Base-by-base conservation (phyloP, 1,284 basidiomycete species). In the Apiotrichum gamsii region DNA sequence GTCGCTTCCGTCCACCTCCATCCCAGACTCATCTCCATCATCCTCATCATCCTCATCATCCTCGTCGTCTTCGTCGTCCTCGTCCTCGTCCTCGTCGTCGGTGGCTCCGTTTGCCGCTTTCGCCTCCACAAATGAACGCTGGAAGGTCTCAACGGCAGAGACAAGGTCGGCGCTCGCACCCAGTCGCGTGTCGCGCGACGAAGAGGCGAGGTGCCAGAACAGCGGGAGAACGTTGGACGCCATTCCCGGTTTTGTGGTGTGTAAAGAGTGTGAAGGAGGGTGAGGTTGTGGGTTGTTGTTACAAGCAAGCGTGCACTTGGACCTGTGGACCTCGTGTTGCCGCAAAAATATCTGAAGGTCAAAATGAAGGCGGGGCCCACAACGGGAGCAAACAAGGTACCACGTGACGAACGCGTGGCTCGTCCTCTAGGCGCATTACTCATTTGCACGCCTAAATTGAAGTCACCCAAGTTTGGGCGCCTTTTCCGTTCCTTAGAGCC, bases 151-250 rank as follows among this genome's bases (percentile, higher is more conserved):
- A 51, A 96, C 80, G 15, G 87, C 77, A 21, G 75, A 74, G 51
- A 96, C 74, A 30, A 97, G 83, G 66, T 90, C 85, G 33, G 86
- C 82, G 0, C 91, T 93, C 8, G 93, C 87, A 60, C 84, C 81
- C 28, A 96, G 65, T 5, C 93, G 82, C 49, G 87, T 84, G 47
- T 83, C 81, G 69, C 82, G 87, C 30, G 80, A 82, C 4, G 81
- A 76, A 3, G 87, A 89, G n/a, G 91, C 90, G 39, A 96, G 77
- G 69, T 90, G 78, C 91, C 91, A 96, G 78, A 91, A 96, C 39
- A 95, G 80, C 30, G 88, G 85, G 45, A 96, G 80, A 36, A 73
- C 67, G 59, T 73, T 73, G 25, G 69, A 65, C n/a, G 69, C 54
- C 65, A 51, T 54, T n/a, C 16, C 29, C 29, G 39, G 8, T 15